These are phyloP conservation scores for Diaporthe sp. DNA, from an alignment of 2,329 filamentous ascomycete species.

Conservation along the genomic window DNA sequence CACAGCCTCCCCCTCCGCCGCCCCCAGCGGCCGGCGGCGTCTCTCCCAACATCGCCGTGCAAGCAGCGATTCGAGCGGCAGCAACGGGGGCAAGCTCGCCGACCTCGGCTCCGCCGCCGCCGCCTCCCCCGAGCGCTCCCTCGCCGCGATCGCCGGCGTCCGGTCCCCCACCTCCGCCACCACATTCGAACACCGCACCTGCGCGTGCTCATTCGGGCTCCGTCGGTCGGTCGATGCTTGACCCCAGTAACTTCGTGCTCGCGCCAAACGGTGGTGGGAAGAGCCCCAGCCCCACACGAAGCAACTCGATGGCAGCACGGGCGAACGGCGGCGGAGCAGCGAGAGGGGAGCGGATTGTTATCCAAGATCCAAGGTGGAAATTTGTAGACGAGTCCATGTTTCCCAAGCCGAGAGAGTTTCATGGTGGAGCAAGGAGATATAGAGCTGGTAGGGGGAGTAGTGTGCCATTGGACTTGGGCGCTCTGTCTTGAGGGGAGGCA, in stretches of 20 bases:
- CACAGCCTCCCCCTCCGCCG: conserved; percentile 49
- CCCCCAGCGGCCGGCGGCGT: conserved; percentile 43
- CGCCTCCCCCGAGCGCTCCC: conserved; percentile 54
- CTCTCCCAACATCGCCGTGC: conserved; percentile 55
- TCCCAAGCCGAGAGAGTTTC: conserved; percentile 87
- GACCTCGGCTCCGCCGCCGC: conserved; percentile 52
- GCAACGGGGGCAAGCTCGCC: conserved; percentile 47
- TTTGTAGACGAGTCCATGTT: conserved; percentile 87
- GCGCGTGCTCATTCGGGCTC: conserved; percentile 50
- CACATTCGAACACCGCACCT: conserved; percentile 51
- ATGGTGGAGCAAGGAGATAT: conserved; percentile 82
- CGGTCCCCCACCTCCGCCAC: conserved; percentile 53
- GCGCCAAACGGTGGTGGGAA: conserved; percentile 71
- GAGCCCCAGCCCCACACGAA: conserved; percentile 62
- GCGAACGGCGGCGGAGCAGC: conserved; percentile 45
- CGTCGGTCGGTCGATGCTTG: conserved; percentile 75
- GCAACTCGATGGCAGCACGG: conserved; percentile 49
- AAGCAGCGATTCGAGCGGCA: conserved; percentile 56
- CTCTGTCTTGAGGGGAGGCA: conserved; percentile 54
- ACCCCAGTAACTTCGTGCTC: conserved; percentile 83
- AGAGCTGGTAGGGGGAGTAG: conserved; percentile 93
- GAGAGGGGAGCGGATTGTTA: conserved; percentile 61
- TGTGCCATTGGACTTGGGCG: conserved; percentile 87
- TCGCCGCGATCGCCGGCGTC: conserved; percentile 52
- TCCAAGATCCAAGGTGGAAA: conserved; percentile 86